phyloP scores from a whole-genome alignment of 2,329 filamentous ascomycete genomes.

The Claviceps quebecensis region DNA sequence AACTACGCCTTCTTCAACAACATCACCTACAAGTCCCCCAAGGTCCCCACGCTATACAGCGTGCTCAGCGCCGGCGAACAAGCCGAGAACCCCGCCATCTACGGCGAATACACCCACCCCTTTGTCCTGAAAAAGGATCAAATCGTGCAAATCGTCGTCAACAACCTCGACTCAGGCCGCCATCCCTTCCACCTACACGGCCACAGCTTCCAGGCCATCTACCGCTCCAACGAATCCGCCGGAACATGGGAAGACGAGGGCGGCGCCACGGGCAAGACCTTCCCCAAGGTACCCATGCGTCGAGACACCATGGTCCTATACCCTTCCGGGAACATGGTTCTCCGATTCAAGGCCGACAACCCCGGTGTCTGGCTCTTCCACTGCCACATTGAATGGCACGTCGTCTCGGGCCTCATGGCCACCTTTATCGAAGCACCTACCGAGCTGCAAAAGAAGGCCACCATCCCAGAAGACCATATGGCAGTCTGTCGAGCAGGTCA shows the following conservation, averaged over 20 bases:
- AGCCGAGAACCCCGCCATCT: conserved; percentile 44
- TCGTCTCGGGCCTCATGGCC: conserved; percentile 50
- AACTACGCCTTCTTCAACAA: conserved; percentile 59
- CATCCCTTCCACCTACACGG: conserved; percentile 73
- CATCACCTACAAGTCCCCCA: conserved; percentile 58
- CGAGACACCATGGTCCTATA: conserved; percentile 54
- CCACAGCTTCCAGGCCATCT: conserved; percentile 56
- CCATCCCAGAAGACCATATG: conserved; percentile 45
- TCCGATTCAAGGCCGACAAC: conserved; percentile 55
- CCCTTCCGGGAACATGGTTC: conserved; percentile 51
- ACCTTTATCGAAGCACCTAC: conserved; percentile 50
- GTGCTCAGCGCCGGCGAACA: conserved; percentile 49
- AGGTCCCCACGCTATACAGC: conserved; percentile 70
- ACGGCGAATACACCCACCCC: conserved; percentile 51
- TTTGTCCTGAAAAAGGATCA: conserved; percentile 54
- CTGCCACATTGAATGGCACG: conserved; percentile 72
- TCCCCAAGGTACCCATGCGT: conserved; percentile 44
- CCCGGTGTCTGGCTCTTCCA: conserved; percentile 62
- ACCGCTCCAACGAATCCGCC: conserved; percentile 42
- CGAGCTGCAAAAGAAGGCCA: conserved; percentile 44
- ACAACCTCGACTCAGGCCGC: conserved; percentile 57
- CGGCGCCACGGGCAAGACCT: conserved; percentile 27
- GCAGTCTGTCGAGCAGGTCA: conserved; percentile 41
- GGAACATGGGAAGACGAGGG: conserved; percentile 39
- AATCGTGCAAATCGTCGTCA: conserved; percentile 62